These are phyloP conservation scores for Pyrus communis DNA, from an alignment of 306 rosid species.

Conservation along the genomic window DNA sequence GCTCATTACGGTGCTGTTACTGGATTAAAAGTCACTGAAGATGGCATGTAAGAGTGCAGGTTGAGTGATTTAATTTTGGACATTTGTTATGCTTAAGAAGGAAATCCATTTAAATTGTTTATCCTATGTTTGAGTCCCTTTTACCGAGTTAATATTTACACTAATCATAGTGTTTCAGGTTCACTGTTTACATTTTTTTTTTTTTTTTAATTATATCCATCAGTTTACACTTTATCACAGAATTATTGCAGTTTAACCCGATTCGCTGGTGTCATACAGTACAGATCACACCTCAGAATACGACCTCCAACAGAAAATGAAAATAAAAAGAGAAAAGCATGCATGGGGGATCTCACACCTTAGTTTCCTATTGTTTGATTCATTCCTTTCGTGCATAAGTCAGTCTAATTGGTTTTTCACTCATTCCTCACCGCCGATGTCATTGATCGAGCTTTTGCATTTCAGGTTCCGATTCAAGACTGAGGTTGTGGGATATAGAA, in stretches of 20 bases:
- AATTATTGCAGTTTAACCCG: neutral
- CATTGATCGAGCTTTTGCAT: constrained; percentile 5
- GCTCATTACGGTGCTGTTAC: constrained; percentile 98
- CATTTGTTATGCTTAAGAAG: neutral
- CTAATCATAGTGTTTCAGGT: neutral
- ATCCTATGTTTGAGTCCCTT: neutral
- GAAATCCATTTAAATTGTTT: neutral
- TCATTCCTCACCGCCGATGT: neutral
- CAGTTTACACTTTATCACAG: neutral
- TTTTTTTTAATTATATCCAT: neutral
- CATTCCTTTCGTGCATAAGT: neutral
- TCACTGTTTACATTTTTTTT: neutral
- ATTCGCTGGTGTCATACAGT: neutral
- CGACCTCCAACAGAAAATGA: neutral
- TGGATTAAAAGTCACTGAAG: constrained; percentile 75
- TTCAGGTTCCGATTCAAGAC: constrained; percentile 93
- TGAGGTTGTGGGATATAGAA: constrained; percentile 85
- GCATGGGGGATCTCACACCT: neutral
- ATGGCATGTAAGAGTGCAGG: constrained; percentile 98
- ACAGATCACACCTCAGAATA: neutral
- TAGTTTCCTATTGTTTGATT: neutral
- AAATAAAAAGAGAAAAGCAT: neutral
- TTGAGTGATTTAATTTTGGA: constrained; percentile 12
- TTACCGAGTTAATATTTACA: neutral
- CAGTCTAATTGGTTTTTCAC: neutral